phyloP scores from a whole-genome alignment of 2,329 filamentous ascomycete genomes.

The Nigrospora sphaerica region DNA sequence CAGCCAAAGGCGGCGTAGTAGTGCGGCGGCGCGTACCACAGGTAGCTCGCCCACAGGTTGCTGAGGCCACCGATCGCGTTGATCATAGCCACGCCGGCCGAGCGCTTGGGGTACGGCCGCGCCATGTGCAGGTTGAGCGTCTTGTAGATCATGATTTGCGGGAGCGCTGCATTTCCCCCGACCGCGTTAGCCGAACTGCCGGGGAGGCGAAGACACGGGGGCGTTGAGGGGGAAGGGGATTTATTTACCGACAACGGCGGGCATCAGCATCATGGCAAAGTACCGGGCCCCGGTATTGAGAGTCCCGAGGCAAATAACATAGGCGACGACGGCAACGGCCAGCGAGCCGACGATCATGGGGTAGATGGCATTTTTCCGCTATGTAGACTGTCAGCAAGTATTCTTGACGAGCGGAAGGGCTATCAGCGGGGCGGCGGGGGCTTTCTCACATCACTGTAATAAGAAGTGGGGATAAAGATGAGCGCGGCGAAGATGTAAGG shows the following conservation, averaged over 20 bases:
- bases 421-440: not conserved
- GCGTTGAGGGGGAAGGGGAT: no score
- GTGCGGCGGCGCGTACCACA: slow-evolving; percentile 17
- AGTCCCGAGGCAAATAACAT: slow-evolving; percentile 21
- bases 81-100: slow-evolving; percentile 19
- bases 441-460: slow-evolving; percentile 14
- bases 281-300: slow-evolving; percentile 18
- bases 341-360: slow-evolving; percentile 18
- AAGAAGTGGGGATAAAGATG: slow-evolving; percentile 22
- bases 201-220: no score
- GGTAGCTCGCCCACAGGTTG: slow-evolving; percentile 19
- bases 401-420: no score
- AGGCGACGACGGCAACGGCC: slow-evolving; percentile 16
- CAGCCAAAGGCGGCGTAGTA: slow-evolving; percentile 17
- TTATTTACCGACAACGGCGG: slow-evolving; percentile 2
- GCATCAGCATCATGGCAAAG: slow-evolving; percentile 24
- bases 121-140: slow-evolving; percentile 7
- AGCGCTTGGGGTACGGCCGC: slow-evolving; percentile 16
- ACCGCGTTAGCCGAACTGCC: not conserved
- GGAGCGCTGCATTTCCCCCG: not conserved
- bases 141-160: slow-evolving; percentile 2
- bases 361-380: slow-evolving; percentile 16
- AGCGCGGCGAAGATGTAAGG: slow-evolving; percentile 22
- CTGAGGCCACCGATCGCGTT: slow-evolving; percentile 20
- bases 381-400: no score